phyloP scores from a whole-genome alignment of 2,329 filamentous ascomycete species.

The Gnomoniopsis smithogilvyi region DNA sequence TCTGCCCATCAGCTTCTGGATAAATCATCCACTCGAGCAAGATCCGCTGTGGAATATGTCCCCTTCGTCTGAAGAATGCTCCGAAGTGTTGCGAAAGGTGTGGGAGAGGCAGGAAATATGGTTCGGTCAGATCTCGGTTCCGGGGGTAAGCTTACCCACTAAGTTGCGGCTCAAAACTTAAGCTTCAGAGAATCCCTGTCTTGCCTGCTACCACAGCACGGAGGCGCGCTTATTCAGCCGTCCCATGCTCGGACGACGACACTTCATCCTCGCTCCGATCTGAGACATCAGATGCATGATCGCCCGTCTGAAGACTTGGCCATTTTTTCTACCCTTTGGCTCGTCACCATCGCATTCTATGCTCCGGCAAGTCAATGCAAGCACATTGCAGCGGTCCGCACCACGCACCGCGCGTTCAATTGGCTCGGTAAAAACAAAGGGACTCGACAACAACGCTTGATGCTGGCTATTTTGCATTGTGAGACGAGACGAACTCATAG shows the following conservation, averaged over 20 bases:
- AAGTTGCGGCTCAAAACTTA: neutral
- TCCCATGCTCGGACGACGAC: neutral
- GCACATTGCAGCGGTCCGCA: no score
- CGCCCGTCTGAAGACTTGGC: conserved; percentile 14
- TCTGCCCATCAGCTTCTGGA: neutral
- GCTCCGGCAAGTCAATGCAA: neutral
- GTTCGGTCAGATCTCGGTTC: neutral
- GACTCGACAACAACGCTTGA: neutral
- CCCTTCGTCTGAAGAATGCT: neutral
- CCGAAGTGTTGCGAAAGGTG: neutral
- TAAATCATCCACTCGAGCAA: neutral
- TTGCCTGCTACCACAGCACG: neutral
- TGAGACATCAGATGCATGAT: conserved; percentile 15
- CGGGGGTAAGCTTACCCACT: neutral
- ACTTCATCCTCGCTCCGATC: neutral
- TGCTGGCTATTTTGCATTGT: neutral
- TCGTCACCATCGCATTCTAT: neutral
- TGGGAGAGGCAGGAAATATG: neutral
- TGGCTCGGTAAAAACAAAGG: neutral
- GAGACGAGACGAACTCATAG: neutral
- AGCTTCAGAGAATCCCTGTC: conserved; percentile 4
- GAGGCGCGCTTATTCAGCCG: conserved; percentile 12
- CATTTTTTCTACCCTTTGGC: neutral
- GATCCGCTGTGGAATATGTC: neutral
- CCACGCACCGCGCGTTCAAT: neutral